Base-by-base conservation (phyloP, 768 basidiomycete species). In the Termitomyces sp. region DNA sequence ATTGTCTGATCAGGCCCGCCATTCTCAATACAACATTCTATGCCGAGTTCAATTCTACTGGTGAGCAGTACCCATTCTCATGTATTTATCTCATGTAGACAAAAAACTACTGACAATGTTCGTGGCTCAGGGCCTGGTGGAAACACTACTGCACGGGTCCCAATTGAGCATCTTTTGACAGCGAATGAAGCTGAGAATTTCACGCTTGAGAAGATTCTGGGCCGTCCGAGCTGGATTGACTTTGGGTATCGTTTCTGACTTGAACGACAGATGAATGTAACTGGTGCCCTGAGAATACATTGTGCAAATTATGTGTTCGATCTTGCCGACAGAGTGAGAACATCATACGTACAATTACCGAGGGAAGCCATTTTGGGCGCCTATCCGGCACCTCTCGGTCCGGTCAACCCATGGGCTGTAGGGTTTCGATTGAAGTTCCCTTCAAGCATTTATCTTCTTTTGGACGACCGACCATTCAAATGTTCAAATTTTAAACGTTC, bases 21-120 rank as follows among this genome's bases (percentile, higher is more conserved):
- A 79, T 85, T 19, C 69, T 76, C 55, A 76, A 77, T 60, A 81
- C 84, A 3, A 80, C 78, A 0, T 82, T 80, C 63, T 85, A 79
- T 56, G 84, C 82, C 1, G 84, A 86, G 64, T 84, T 68, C 57
- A 69, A 74, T 37, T 85, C 84, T 1, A 71, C 70, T 21, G 84
- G 84, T 78, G 59, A 37, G 51, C 16, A 37, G n/a, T n/a, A 16
- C 39, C 45, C 4, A 34, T 25, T 19, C 7, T 37, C 19, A 17
- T 14, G 30, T 8, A 2, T 16, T 14, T 1, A 21, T 39, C 8
- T 27, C 28, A 21, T 27, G 39, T n/a, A 14, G 28, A 50, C 19
- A n/a, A n/a, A n/a, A n/a, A n/a, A 39, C 17, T n/a, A 7, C 49
- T 51, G 32, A 51, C 34, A 43, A 32, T 32, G 21, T 58, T n/a